A percentile compares a stretch with the other conserved stretches of the same genome.
Evolutionary conservation across 257 asterid species (phyloP).

Genomic region (Przewalskia tangutica): DNA sequence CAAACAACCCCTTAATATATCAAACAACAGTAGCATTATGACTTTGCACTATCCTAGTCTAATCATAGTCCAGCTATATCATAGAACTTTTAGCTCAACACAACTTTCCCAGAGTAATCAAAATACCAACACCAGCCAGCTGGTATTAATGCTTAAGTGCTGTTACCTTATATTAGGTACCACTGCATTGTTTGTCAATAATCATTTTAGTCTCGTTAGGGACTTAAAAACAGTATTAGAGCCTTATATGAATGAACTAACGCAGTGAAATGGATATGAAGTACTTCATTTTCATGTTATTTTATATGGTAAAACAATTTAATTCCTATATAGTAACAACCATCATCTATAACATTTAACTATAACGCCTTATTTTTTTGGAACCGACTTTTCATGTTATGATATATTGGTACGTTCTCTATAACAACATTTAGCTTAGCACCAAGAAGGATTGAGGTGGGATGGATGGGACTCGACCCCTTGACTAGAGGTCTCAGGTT

Average conservation of each 20-base stretch:
- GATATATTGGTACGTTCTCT: too few species aligned
- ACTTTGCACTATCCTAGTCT: background rate
- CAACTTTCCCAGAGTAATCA: background rate
- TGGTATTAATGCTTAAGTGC: background rate
- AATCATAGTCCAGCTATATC: background rate
- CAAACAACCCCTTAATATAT: background rate
- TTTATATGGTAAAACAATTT: background rate
- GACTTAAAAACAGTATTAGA: background rate
- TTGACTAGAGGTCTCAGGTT: too few species aligned
- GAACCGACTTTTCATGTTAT: too few species aligned
- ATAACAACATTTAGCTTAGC: too few species aligned
- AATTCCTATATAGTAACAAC: background rate
- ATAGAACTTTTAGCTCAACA: background rate
- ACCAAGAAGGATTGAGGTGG: too few species aligned
- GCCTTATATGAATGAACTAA: background rate
- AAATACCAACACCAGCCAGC: background rate
- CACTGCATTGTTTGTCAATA: background rate
- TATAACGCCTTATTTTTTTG: too few species aligned
- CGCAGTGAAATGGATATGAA: background rate
- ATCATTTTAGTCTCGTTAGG: background rate
- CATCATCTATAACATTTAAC: too few species aligned
- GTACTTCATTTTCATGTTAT: background rate
- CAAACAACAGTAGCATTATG: background rate
- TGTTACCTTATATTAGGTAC: background rate
- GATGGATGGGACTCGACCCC: too few species aligned